Evolutionary conservation across 176 grass and related monocot genomes (phyloP).

Genomic region (Zizania latifolia): DNA sequence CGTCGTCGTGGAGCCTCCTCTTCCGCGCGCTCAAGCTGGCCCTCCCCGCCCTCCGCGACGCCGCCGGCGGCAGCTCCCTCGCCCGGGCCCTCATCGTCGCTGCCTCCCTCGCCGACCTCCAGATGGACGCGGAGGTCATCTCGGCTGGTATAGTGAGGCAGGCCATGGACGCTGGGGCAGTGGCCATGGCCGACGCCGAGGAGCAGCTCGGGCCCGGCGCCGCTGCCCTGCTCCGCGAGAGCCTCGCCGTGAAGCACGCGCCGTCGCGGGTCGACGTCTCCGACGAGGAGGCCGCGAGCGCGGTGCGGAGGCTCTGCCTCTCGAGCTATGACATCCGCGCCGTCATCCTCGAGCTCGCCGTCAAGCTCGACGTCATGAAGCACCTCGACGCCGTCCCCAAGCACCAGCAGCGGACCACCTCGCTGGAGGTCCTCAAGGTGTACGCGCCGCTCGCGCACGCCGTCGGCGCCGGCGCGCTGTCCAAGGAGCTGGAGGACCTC

Average conservation of each 20-base stretch:
- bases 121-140: constrained; percentile 99
- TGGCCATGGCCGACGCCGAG: constrained; percentile 66
- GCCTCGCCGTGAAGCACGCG: constrained; percentile 56
- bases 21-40: constrained; percentile 77
- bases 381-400: constrained; percentile 67
- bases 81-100: constrained; percentile 63
- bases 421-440: constrained; percentile 88
- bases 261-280: constrained; percentile 61
- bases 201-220: constrained; percentile 49
- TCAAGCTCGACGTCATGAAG: constrained; percentile 78
- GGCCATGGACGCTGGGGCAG: constrained; percentile 55
- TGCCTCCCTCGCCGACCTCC: constrained; percentile 74
- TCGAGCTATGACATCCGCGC: constrained; percentile 84
- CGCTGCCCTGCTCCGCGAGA: constrained; percentile 66
- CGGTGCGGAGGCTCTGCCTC: constrained; percentile 63
- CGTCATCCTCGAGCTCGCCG: constrained; percentile 63
- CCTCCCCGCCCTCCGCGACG: constrained; percentile 58
- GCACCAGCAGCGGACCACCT: constrained; percentile 59
- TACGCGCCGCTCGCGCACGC: constrained; percentile 88
- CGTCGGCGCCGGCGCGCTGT: constrained; percentile 63
- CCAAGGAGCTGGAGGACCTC: constrained; percentile 84
- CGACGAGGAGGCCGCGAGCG: constrained; percentile 62
- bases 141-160: constrained; percentile 77
- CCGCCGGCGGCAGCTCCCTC: constrained; percentile 35
- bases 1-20: constrained; percentile 72